Evolutionary conservation across 805 yeast genomes (phyloP).

Genomic region (Wickerhamiella hasegawae): DNA sequence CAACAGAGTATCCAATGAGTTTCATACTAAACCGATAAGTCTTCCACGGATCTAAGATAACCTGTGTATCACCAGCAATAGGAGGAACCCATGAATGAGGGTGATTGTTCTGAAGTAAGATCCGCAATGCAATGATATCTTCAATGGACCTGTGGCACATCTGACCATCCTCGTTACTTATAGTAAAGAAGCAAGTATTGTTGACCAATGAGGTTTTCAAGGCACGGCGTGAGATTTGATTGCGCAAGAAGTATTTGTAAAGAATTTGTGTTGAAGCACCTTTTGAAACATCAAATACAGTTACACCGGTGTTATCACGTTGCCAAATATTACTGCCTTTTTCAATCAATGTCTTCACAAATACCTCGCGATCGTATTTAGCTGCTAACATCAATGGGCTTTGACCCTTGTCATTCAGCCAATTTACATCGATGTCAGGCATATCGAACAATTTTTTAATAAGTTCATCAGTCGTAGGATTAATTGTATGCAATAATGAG

Average conservation of each 20-base stretch:
- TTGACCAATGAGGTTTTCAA: constrained; percentile 1
- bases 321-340: constrained; percentile 34
- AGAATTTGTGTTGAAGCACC: constrained; percentile 10
- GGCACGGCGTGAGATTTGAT: neutral
- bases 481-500: constrained; percentile 57
- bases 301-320: constrained; percentile 17
- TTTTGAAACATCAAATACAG: constrained; percentile 22
- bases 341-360: constrained; percentile 33
- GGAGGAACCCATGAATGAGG: constrained; percentile 26
- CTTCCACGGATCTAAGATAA: constrained; percentile 18
- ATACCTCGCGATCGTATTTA: constrained; percentile 49
- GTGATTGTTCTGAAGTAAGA: constrained; percentile 20
- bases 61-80: constrained; percentile 18
- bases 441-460: constrained; percentile 2
- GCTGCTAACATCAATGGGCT: constrained; percentile 62
- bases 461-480: constrained; percentile 23
- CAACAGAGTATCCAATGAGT: constrained; percentile 30
- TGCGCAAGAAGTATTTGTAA: constrained; percentile 11
- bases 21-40: constrained; percentile 19
- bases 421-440: constrained; percentile 39
- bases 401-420: constrained; percentile 36
- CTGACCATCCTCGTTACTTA: constrained; percentile 9
- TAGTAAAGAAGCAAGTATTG: constrained; percentile 6
- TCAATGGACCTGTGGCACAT: constrained; percentile 18
- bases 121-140: constrained; percentile 21